A percentile compares a stretch with the other conserved stretches of the same genome.
phyloP scores from a whole-genome alignment of 306 rosid genomes.

The Cicer yamashitae region DNA sequence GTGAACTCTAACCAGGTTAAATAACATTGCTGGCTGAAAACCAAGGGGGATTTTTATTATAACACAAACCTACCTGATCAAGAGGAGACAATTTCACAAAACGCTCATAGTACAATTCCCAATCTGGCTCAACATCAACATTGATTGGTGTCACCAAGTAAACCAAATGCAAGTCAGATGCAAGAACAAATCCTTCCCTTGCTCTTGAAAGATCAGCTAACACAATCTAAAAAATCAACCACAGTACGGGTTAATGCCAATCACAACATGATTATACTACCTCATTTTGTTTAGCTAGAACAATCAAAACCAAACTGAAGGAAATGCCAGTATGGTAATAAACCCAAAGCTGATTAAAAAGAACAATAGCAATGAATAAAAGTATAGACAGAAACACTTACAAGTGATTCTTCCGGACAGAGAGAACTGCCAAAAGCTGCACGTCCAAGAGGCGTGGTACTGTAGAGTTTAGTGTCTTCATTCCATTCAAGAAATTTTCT shows the following conservation, averaged over 20 bases:
- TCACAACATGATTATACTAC: constrained; percentile 20
- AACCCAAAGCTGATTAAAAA: constrained; percentile 29
- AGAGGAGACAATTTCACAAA: constrained; percentile 78
- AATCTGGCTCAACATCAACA: constrained; percentile 92
- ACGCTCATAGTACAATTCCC: constrained; percentile 88
- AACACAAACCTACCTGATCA: constrained; percentile 73
- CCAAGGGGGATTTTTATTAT: background rate
- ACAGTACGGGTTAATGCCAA: constrained; percentile 37
- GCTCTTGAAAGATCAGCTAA: constrained; percentile 98
- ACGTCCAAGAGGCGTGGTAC: constrained; percentile 92
- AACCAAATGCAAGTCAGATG: constrained; percentile 94
- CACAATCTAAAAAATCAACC: constrained; percentile 66
- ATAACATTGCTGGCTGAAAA: constrained; percentile 17
- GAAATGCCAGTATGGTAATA: constrained; percentile 12
- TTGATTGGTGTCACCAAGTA: constrained; percentile 91
- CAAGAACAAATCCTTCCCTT: constrained; percentile 97
- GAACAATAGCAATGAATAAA: constrained; percentile 18
- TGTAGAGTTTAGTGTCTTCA: constrained; percentile 80
- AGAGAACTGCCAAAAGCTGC: constrained; percentile 98
- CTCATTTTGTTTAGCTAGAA: constrained; percentile 14
- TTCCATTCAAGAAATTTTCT: constrained; percentile 93
- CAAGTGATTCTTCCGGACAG: constrained; percentile 97
- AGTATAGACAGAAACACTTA: constrained; percentile 49
- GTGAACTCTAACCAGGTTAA: constrained; percentile 34
- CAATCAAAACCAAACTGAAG: constrained; percentile 33